A percentile compares a stretch with the other conserved stretches of the same genome.
Conservation (phyloP, 768 basidiomycete genomes). For the Agaricus subrufescens region DNA sequence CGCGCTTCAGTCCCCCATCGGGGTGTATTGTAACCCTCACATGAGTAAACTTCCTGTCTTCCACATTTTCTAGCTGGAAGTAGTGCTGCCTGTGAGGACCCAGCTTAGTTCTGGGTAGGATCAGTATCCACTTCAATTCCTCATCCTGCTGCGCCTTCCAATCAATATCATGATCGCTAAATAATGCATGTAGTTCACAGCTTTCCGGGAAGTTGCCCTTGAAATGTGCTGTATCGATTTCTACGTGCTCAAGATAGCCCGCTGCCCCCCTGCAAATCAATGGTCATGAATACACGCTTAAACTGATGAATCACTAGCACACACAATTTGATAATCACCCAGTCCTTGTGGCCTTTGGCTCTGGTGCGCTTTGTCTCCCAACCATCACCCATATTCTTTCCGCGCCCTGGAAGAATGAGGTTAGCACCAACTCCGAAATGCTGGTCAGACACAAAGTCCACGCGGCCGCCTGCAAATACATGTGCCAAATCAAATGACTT, state of each 20-base stretch:
- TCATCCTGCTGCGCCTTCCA: slow-evolving; percentile 29
- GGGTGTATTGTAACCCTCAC: slow-evolving; percentile 87
- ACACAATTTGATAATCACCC: slow-evolving; percentile 86
- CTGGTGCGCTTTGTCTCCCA: slow-evolving; percentile 97
- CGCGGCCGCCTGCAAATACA: slow-evolving; percentile 84
- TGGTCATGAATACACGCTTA: neutral
- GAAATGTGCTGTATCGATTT: slow-evolving; percentile 94
- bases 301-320: slow-evolving; percentile 20
- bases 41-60: slow-evolving; percentile 65
- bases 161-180: slow-evolving; percentile 28
- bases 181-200: slow-evolving; percentile 71
- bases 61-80: slow-evolving; percentile 74
- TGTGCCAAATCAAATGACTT: slow-evolving; percentile 79
- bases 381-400: slow-evolving; percentile 94
- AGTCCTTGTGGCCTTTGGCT: slow-evolving; percentile 78
- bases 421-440: slow-evolving; percentile 94
- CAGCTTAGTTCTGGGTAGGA: slow-evolving; percentile 75
- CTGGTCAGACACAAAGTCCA: slow-evolving; percentile 85
- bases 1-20: slow-evolving; percentile 92
- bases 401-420: slow-evolving; percentile 86
- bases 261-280: slow-evolving; percentile 54
- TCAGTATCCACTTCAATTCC: slow-evolving; percentile 60
- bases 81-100: slow-evolving; percentile 89
- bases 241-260: slow-evolving; percentile 68
- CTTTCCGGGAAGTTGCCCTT: slow-evolving; percentile 94